Conservation (phyloP, 2,329 filamentous ascomycete species). For the Penicillium psychrosexuale region DNA sequence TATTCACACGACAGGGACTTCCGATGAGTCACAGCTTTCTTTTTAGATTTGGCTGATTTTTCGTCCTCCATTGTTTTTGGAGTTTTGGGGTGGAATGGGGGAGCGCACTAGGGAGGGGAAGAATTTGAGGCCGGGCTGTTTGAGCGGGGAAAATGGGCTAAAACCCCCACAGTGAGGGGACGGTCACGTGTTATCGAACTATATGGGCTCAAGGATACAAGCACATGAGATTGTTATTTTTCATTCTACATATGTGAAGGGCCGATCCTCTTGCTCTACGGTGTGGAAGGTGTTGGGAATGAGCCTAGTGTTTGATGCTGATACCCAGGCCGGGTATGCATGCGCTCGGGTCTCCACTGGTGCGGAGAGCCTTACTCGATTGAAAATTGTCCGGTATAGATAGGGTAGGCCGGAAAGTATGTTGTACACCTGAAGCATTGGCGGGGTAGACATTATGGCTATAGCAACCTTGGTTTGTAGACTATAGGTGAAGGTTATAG, state of each 20-base stretch:
- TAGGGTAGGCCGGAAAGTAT: not conserved
- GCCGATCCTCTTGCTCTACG: not conserved
- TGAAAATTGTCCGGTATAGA: not conserved
- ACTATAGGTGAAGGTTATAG: not conserved
- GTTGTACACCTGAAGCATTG: not conserved
- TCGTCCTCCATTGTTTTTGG: constrained; percentile 40
- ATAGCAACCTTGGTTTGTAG: not conserved
- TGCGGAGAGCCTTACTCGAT: constrained; percentile 4
- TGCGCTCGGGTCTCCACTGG: constrained; percentile 7
- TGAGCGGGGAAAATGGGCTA: constrained; percentile 38
- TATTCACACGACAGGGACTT: constrained; percentile 50
- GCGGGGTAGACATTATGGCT: not conserved
- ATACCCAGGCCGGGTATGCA: constrained; percentile 3
- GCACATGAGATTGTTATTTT: not conserved
- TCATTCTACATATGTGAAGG: not conserved
- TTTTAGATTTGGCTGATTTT: constrained; percentile 38
- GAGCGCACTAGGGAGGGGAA: constrained; percentile 25
- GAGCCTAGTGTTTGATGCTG: not conserved
- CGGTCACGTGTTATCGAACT: constrained; percentile 19
- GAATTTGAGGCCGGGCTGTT: constrained; percentile 21
- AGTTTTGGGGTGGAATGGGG: constrained; percentile 19
- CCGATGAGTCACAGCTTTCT: constrained; percentile 42
- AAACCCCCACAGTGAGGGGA: constrained; percentile 20
- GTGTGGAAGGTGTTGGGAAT: not conserved
- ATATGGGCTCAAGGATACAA: not conserved